Conservation (phyloP, 208 protist species). For the Trypanosoma boissoni region DNA sequence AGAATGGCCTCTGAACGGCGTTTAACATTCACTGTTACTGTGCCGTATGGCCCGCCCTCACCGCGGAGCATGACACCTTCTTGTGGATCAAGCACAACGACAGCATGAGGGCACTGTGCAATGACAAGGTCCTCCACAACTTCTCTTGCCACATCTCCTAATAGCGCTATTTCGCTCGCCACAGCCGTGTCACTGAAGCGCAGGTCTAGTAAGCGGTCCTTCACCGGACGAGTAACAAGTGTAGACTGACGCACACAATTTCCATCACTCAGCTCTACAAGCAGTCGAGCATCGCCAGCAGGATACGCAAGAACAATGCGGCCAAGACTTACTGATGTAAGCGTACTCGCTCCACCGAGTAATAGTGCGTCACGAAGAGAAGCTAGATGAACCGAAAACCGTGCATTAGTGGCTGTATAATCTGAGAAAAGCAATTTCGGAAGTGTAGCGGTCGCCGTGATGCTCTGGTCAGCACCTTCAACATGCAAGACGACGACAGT, state of each 20-base stretch:
- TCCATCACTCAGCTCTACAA: slow-evolving; percentile 57
- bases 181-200: slow-evolving; percentile 50
- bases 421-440: slow-evolving; percentile 67
- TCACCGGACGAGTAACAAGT: slow-evolving; percentile 58
- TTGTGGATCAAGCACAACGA: slow-evolving; percentile 25
- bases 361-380: slow-evolving; percentile 71
- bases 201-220: slow-evolving; percentile 57
- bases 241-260: slow-evolving; percentile 52
- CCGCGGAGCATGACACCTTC: slow-evolving; percentile 52
- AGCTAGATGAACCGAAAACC: slow-evolving; percentile 58
- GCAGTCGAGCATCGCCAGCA: slow-evolving; percentile 43
- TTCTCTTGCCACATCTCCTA: slow-evolving; percentile 54
- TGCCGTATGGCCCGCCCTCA: slow-evolving; percentile 48
- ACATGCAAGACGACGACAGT: slow-evolving; percentile 62
- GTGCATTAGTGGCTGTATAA: slow-evolving; percentile 56
- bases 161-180: slow-evolving; percentile 42
- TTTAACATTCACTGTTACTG: slow-evolving; percentile 41
- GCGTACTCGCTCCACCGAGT: slow-evolving; percentile 39
- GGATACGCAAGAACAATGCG: slow-evolving; percentile 51
- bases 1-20: slow-evolving; percentile 43
- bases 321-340: slow-evolving; percentile 21
- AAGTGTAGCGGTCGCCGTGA: slow-evolving; percentile 73
- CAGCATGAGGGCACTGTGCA: slow-evolving; percentile 55
- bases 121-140: slow-evolving; percentile 53
- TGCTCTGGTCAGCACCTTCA: slow-evolving; percentile 60